Conservation (phyloP, 169 alveolate genomes). For the Plasmodium ovale region DNA sequence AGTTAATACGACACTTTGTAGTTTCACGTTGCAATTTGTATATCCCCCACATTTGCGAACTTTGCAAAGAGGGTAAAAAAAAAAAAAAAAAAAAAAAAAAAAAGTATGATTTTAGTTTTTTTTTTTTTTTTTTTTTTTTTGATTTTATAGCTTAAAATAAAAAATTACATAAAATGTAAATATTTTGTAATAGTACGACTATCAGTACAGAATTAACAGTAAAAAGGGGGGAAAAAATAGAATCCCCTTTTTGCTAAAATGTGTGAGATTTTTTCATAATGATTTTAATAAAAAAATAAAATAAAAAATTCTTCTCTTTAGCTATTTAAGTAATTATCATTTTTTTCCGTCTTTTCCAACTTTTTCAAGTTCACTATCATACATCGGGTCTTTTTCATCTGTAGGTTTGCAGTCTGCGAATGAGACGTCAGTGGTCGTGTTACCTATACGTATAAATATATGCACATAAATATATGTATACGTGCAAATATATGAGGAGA, state of each 20-base stretch:
- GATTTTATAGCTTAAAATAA: too few species aligned
- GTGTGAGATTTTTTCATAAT: not conserved
- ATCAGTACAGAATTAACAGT: too few species aligned
- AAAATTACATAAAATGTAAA: too few species aligned
- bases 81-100: too few species aligned
- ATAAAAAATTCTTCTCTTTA: conserved; percentile 2
- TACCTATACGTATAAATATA: conserved; percentile 18
- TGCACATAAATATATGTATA: not conserved
- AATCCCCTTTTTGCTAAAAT: too few species aligned
- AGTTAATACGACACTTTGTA: too few species aligned
- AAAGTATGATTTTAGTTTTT: too few species aligned
- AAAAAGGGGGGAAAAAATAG: not conserved
- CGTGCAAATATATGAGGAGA: not conserved
- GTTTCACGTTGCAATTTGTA: too few species aligned
- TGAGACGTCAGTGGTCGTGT: conserved; percentile 19
- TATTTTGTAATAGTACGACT: too few species aligned
- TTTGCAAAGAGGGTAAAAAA: too few species aligned
- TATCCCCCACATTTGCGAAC: too few species aligned
- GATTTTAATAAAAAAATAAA: not conserved
- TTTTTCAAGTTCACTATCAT: conserved; percentile 67
- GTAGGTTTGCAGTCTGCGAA: conserved; percentile 17
- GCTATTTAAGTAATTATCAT: conserved; percentile 1
- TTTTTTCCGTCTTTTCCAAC: conserved; percentile 24
- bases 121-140: too few species aligned
- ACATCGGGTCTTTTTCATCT: conserved; percentile 75